A percentile compares a stretch with the other conserved stretches of the same genome.
Evolutionary conservation across 768 basidiomycete species (phyloP).

Genomic region (Hydnomerulius pinastri): DNA sequence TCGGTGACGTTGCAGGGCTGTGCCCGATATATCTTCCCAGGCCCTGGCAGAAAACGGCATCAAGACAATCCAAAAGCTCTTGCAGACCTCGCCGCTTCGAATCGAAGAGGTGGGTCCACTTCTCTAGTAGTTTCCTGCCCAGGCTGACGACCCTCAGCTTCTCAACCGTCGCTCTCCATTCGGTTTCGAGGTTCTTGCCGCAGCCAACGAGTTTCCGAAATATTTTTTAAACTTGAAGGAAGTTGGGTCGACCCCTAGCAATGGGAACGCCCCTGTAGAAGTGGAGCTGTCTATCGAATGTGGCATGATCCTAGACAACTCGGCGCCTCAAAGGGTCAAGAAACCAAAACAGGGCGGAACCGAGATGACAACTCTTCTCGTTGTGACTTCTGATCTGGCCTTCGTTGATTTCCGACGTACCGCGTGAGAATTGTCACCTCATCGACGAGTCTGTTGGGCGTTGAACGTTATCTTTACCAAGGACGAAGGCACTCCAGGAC

Average conservation of each 20-base stretch:
- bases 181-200: slow-evolving; percentile 66
- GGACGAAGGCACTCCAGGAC: slow-evolving; percentile 67
- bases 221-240: slow-evolving; percentile 60
- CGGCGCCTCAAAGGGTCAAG: slow-evolving; percentile 40
- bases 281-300: slow-evolving; percentile 62
- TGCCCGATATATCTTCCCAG: slow-evolving; percentile 38
- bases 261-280: slow-evolving; percentile 55
- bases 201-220: slow-evolving; percentile 63
- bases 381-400: slow-evolving; percentile 71
- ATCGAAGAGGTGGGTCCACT: slow-evolving; percentile 59
- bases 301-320: slow-evolving; percentile 40
- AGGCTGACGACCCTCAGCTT: slow-evolving; percentile 44
- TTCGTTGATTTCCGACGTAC: slow-evolving; percentile 82
- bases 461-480: slow-evolving; percentile 29
- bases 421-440: slow-evolving; percentile 46
- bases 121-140: neutral
- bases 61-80: slow-evolving; percentile 56
- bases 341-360: slow-evolving; percentile 44
- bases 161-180: slow-evolving; percentile 76
- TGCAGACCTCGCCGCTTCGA: slow-evolving; percentile 55
- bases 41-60: slow-evolving; percentile 77
- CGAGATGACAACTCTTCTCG: slow-evolving; percentile 73
- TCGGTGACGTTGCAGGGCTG: neutral
- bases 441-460: neutral
- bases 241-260: slow-evolving; percentile 39